Base-by-base conservation (phyloP, 495 filamentous ascomycete genomes). In the Mytilinidion resinicola region DNA sequence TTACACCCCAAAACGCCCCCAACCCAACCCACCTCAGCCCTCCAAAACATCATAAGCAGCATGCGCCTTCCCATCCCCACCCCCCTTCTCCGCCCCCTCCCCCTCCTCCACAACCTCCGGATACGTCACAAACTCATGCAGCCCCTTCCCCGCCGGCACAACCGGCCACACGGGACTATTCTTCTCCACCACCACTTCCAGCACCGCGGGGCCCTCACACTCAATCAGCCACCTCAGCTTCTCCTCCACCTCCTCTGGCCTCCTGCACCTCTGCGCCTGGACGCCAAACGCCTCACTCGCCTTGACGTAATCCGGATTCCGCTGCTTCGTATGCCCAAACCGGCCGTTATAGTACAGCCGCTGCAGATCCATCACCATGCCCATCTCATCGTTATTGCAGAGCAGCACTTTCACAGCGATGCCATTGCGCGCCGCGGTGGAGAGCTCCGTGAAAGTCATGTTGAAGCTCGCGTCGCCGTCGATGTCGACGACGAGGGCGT, bases 111-210 rank as follows among this genome's bases (percentile, higher is more conserved):
- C 70, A 91, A 87, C 83, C 79, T 82, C 78, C 71, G 97, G 91
- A 72, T 90, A 98, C 17, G 91, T 78, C 67, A 96, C 74, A 77
- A 97, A 96, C 74, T 98, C 95, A 69, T 97, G 90, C 62, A 98
- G 77, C 58, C 79, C 95, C 56, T 78, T 83, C 35, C 95, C 93
- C 35, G 80, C 84, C 25, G 91, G 91, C 49, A 98, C 93, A 95
- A 97, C 97, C 15, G 93, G 93, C 53, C 97, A 76, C n/a, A 98
- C 95, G 44, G 95, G 91, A n/a, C 96, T 88, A 82, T 96, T 96
- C 80, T 95, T 90, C 55, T 77, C 74, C 37, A 66, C 70, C 55
- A 76, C 73, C 21, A 77, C 64, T 67, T 77, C 74, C 57, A 77
- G 57, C 30, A 77, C 61, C 0, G 74, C 74, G 25, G 74, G 74